Conservation (phyloP, 1,284 basidiomycete species). For the Trametes versicolor region DNA sequence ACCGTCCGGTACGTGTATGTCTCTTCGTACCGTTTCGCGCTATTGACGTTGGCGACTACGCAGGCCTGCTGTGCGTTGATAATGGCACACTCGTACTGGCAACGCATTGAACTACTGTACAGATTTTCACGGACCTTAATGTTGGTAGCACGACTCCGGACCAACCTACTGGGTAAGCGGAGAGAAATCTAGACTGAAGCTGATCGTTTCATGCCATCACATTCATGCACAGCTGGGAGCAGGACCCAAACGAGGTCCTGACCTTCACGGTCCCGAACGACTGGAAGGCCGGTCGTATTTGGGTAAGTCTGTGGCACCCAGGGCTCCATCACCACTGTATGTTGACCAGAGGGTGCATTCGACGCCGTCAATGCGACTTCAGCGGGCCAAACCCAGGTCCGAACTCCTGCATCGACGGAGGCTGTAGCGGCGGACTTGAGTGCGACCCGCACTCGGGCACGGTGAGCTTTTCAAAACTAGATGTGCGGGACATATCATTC, state of each 20-base stretch:
- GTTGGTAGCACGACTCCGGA: slow-evolving; percentile 38
- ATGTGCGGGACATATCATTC: not conserved
- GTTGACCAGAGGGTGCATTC: not conserved
- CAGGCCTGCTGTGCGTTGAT: slow-evolving; percentile 18
- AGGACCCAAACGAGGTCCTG: slow-evolving; percentile 39
- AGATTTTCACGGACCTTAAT: slow-evolving; percentile 44
- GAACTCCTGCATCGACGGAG: slow-evolving; percentile 51
- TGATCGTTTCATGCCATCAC: not conserved
- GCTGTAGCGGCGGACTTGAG: slow-evolving; percentile 56
- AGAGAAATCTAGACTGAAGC: too few relatives aligned
- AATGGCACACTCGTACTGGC: too few relatives aligned
- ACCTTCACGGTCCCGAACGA: slow-evolving; percentile 47
- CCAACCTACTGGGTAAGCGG: slow-evolving; percentile 41
- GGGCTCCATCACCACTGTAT: too few relatives aligned
- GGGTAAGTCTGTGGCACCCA: slow-evolving; percentile 40
- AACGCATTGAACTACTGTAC: too few relatives aligned
- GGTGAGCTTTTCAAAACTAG: slow-evolving; percentile 26
- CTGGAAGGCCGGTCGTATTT: slow-evolving; percentile 51
- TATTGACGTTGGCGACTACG: too few relatives aligned
- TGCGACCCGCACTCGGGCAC: slow-evolving; percentile 52
- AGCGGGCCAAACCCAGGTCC: slow-evolving; percentile 48
- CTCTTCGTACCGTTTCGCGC: not conserved
- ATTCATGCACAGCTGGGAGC: slow-evolving; percentile 41
- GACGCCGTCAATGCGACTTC: slow-evolving; percentile 55
- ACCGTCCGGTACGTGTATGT: slow-evolving; percentile 10